A percentile compares a stretch with the other conserved stretches of the same genome.
phyloP scores from a whole-genome alignment of 371 early-diverging fungal species.

The Synchytrium microbalum region DNA sequence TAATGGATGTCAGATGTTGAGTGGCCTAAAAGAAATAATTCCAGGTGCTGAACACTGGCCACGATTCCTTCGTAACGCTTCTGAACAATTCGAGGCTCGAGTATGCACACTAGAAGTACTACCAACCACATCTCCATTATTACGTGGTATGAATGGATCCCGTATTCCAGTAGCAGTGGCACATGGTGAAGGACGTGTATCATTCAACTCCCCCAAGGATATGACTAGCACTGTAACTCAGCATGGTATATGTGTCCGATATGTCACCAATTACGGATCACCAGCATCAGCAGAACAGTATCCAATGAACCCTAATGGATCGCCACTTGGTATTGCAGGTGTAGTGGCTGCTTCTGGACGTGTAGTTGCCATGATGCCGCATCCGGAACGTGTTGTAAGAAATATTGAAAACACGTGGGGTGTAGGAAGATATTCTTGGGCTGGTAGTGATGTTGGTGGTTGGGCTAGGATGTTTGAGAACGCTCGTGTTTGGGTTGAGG shows the following conservation, averaged over 20 bases:
- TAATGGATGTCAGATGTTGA: constrained; percentile 96
- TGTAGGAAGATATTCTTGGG: constrained; percentile 5
- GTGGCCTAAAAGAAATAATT: constrained; percentile 57
- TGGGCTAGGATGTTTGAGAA: constrained; percentile 29
- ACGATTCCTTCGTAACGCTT: constrained; percentile 74
- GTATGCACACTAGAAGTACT: constrained; percentile 68
- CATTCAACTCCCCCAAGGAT: constrained; percentile 51
- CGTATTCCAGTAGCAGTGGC: constrained; percentile 88
- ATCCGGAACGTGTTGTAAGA: constrained; percentile 88
- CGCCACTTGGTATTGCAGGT: constrained; percentile 77
- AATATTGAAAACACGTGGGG: constrained; percentile 79
- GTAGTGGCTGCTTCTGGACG: constrained; percentile 68
- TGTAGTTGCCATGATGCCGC: constrained; percentile 93
- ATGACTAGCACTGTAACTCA: constrained; percentile 11
- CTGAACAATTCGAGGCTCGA: constrained; percentile 91
- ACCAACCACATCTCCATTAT: constrained; percentile 54
- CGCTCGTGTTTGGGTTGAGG: background rate
- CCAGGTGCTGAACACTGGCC: constrained; percentile 77
- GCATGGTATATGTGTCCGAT: constrained; percentile 42
- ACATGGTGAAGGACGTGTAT: constrained; percentile 92
- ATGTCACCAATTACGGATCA: constrained; percentile 78
- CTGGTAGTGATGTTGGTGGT: constrained; percentile 18
- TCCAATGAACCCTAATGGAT: constrained; percentile 94
- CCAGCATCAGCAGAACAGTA: constrained; percentile 46
- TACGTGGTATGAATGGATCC: constrained; percentile 84